Base-by-base conservation (phyloP, 2,329 filamentous ascomycete genomes). In the Fusarium succisae region DNA sequence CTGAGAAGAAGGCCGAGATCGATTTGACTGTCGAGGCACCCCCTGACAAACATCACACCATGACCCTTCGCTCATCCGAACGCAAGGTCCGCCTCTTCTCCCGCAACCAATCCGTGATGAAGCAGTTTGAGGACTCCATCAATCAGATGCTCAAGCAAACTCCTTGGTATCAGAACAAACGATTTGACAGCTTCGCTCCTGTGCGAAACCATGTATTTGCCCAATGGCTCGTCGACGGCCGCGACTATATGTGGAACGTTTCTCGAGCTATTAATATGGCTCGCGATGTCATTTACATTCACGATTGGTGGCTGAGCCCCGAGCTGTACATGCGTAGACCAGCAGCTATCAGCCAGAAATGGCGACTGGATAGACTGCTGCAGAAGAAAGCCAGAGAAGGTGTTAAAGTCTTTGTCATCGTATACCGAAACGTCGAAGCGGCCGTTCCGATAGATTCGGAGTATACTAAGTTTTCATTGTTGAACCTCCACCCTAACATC, bases 191-290 rank as follows among this genome's bases (percentile, higher is more conserved):
- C 81, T 99, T 97, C 83, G 95, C 96, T 0, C 96, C 96, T 1
- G 93, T 98, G 4, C 90, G 96, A 68, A 91, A 90, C 53, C 92
- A 92, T 48, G 95, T 96, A 35, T 96, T 96, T 83, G 95, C 95
- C 5, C 95, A 98, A 79, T 98, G 96, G 95, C 89, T 99, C 14
- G 96, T 99, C 1, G 96, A 99, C 82, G 96, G 94, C 22, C 91
- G 96, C 76, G 96, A 99, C 81, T 97, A 98, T 86, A 98, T 98
- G 96, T 99, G 96, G 96, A 97, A 98, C 81, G 95, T 98, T 13
- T 98, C 96, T 17, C 91, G 96, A 73, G 96, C 96, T 18, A 97
- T 99, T 78, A 96, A 94, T 80, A 98, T 98, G 91, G 96, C 96
- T 14, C 94, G 94, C 78, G 96, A 98, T 84, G 96, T 98, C 70